Conservation (phyloP, 208 protist species). For the Leishmania martiniquensis region DNA sequence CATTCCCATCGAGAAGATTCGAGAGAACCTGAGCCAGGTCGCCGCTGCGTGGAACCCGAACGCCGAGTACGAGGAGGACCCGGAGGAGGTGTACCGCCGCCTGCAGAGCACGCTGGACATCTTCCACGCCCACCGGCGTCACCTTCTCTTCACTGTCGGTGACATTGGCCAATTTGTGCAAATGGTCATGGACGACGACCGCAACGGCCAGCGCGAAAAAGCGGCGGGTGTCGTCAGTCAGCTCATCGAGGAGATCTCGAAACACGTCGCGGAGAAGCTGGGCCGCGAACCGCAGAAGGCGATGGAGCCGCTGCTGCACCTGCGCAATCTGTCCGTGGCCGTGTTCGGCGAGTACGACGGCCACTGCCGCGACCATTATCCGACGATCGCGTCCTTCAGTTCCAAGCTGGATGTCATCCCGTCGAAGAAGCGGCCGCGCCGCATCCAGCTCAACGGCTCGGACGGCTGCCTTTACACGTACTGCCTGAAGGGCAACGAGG, state of each 20-base stretch:
- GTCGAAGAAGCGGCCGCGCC: constrained; percentile 99
- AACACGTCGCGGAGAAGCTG: constrained; percentile 97
- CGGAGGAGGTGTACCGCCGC: constrained; percentile 73
- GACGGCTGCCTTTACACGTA: constrained; percentile 98
- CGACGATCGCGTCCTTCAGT: constrained; percentile 95
- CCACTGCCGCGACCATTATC: constrained; percentile 78
- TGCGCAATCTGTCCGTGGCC: constrained; percentile 95
- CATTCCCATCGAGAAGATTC: constrained; percentile 91
- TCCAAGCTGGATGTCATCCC: constrained; percentile 97
- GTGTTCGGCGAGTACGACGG: constrained; percentile 98
- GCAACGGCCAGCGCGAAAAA: constrained; percentile 82
- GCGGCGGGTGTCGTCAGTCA: constrained; percentile 83
- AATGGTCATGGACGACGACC: constrained; percentile 79
- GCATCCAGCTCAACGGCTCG: constrained; percentile 96
- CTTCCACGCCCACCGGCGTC: constrained; percentile 77
- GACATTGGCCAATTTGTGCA: constrained; percentile 91
- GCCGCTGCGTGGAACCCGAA: constrained; percentile 90
- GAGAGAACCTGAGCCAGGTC: constrained; percentile 86
- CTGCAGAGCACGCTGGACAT: constrained; percentile 79
- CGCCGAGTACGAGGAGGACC: constrained; percentile 91
- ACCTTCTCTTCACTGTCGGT: constrained; percentile 87
- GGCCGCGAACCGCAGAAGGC: constrained; percentile 92
- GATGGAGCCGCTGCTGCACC: constrained; percentile 95
- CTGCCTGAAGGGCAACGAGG: constrained; percentile 99
- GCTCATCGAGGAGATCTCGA: constrained; percentile 97